These are phyloP conservation scores for Alternaria alternata DNA, from an alignment of 2,329 filamentous ascomycete species.

Conservation along the genomic window DNA sequence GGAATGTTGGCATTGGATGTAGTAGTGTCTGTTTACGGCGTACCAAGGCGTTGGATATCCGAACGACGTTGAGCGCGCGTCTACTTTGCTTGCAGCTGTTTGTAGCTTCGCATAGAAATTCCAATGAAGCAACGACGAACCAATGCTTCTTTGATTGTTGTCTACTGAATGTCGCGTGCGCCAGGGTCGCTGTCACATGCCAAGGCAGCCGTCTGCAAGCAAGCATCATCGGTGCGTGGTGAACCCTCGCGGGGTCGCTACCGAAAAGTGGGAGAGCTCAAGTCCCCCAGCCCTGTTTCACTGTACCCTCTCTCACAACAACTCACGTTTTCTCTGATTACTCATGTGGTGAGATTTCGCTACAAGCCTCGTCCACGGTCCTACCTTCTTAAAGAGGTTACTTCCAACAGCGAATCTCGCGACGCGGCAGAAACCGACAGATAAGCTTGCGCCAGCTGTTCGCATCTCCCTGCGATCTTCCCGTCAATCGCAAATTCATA, in stretches of 20 bases:
- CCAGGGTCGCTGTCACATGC: slow-evolving; percentile 13
- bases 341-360: slow-evolving; percentile 5
- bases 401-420: slow-evolving; percentile 26
- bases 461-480: slow-evolving; percentile 16
- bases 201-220: slow-evolving; percentile 22
- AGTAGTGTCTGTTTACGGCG: slow-evolving; percentile 33
- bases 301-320: neutral
- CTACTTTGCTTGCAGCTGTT: slow-evolving; percentile 6
- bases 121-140: slow-evolving; percentile 13
- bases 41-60: slow-evolving; percentile 36
- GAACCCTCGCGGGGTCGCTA: slow-evolving; percentile 26
- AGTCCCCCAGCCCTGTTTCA: neutral
- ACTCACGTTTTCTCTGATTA: neutral
- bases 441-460: slow-evolving; percentile 36
- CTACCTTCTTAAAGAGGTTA: slow-evolving; percentile 44
- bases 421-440: slow-evolving; percentile 22
- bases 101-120: slow-evolving; percentile 5
- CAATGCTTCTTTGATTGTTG: neutral
- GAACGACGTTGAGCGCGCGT: slow-evolving; percentile 15
- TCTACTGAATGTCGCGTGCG: slow-evolving; percentile 3
- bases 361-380: slow-evolving; percentile 21
- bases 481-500: slow-evolving; percentile 16
- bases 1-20: slow-evolving; percentile 19
- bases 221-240: slow-evolving; percentile 18
- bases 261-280: slow-evolving; percentile 20